These are phyloP conservation scores for Arabidopsis hybrid DNA, from an alignment of 441 rosid species.

Conservation along the genomic window DNA sequence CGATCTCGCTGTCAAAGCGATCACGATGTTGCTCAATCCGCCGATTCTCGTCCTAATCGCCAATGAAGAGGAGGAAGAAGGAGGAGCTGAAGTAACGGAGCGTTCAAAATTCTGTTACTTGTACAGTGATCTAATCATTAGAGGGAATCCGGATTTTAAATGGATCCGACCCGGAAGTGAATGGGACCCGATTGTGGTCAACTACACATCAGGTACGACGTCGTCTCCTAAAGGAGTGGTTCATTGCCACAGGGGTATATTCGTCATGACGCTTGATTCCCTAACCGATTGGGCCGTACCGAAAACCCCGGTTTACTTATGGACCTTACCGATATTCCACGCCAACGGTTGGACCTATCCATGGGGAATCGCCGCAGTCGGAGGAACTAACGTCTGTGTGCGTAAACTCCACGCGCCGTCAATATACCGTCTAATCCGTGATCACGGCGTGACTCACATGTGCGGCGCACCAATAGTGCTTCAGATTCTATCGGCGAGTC, in stretches of 20 bases:
- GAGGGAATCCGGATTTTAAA: conserved; percentile 53
- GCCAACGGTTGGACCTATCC: conserved; percentile 61
- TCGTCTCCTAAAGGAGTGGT: conserved; percentile 82
- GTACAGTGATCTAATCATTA: conserved; percentile 50
- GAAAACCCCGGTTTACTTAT: conserved; percentile 65
- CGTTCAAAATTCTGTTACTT: conserved; percentile 33
- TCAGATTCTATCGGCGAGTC: conserved; percentile 38
- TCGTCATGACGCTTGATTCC: conserved; percentile 49
- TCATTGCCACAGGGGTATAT: conserved; percentile 67
- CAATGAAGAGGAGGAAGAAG: conserved; percentile 28
- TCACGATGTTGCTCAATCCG: conserved; percentile 38
- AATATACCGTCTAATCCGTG: conserved; percentile 50
- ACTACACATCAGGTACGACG: conserved; percentile 79
- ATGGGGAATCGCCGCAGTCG: conserved; percentile 82
- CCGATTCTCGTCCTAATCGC: conserved; percentile 53
- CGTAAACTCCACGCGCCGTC: conserved; percentile 60
- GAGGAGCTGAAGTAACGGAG: conserved; percentile 12
- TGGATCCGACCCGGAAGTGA: conserved; percentile 60
- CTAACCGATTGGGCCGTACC: conserved; percentile 71
- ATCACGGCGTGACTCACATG: conserved; percentile 76
- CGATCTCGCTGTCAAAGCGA: conserved; percentile 51
- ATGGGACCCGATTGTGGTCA: conserved; percentile 59
- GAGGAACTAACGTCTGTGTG: conserved; percentile 71
- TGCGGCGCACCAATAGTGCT: conserved; percentile 70
- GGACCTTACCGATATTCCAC: conserved; percentile 59